Conservation (phyloP, 257 asterid species). For the Nicotiana obtusifolia region DNA sequence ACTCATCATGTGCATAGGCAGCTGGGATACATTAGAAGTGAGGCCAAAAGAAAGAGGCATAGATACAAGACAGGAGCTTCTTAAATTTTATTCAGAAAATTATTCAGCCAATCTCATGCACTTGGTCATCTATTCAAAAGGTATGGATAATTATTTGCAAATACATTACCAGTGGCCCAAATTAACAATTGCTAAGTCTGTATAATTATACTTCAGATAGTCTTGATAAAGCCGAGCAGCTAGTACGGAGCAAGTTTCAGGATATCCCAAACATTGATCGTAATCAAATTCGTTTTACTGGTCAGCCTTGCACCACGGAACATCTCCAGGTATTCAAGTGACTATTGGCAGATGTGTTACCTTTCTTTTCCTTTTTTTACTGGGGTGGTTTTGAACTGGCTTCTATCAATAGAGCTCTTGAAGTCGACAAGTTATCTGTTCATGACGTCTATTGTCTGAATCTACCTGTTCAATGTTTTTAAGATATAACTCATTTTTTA, state of each 20-base stretch:
- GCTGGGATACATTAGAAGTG: constrained; percentile 92
- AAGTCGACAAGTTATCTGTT: background rate
- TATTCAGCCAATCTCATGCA: constrained; percentile 97
- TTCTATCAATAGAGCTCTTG: background rate
- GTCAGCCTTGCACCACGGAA: constrained; percentile 81
- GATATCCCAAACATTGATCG: constrained; percentile 66
- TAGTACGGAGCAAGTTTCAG: constrained; percentile 73
- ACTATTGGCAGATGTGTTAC: background rate
- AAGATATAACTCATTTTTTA: background rate
- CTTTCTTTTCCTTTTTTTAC: background rate
- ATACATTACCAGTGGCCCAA: constrained; percentile 17
- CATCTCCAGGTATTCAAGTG: constrained; percentile 59
- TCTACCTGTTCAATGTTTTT: background rate
- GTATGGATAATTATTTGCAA: constrained; percentile 30
- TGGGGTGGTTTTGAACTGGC: background rate
- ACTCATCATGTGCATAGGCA: constrained; percentile 43
- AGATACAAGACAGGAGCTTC: constrained; percentile 85
- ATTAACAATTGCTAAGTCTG: constrained; percentile 3
- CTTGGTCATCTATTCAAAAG: constrained; percentile 86
- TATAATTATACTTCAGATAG: constrained; percentile 43
- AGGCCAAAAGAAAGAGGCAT: constrained; percentile 77
- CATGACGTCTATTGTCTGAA: background rate
- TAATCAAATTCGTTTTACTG: constrained; percentile 50
- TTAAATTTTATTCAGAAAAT: constrained; percentile 64
- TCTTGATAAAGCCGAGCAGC: constrained; percentile 72